Evolutionary conservation across 768 basidiomycete species (phyloP).

Genomic region (Russula compacta): DNA sequence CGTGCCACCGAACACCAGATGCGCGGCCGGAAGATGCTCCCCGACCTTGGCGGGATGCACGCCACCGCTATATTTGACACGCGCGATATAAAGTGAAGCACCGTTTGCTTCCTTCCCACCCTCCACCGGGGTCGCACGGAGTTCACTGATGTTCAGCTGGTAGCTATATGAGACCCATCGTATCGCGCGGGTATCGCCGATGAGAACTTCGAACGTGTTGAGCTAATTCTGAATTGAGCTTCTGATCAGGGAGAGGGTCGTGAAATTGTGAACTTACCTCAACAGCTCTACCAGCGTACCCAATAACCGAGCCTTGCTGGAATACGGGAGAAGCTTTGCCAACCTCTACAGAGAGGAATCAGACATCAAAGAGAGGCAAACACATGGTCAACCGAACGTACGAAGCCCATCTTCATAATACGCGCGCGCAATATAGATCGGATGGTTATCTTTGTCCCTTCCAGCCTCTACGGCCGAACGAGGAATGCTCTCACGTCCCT

Average conservation of each 20-base stretch:
- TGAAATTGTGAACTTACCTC: conserved; percentile 40
- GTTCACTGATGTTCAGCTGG: conserved; percentile 33
- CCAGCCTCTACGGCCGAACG: conserved; percentile 41
- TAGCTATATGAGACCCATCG: conserved; percentile 47
- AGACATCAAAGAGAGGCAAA: conserved; percentile 9
- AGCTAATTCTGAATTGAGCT: conserved; percentile 32
- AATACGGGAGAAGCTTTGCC: conserved; percentile 55
- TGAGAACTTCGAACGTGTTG: conserved; percentile 56
- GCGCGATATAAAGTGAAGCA: conserved; percentile 49
- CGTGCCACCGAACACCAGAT: conserved; percentile 40
- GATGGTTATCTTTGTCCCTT: conserved; percentile 43
- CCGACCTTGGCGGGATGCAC: conserved; percentile 60
- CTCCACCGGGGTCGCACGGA: conserved; percentile 48
- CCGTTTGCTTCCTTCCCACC: conserved; percentile 59
- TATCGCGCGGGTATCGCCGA: conserved; percentile 48
- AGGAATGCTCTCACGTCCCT: conserved; percentile 49
- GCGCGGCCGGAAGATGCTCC: conserved; percentile 41
- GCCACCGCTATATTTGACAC: conserved; percentile 43
- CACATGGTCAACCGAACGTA: conserved; percentile 24
- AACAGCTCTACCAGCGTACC: conserved; percentile 49
- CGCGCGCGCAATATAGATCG: conserved; percentile 50
- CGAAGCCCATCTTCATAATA: conserved; percentile 50
- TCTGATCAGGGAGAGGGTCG: neutral
- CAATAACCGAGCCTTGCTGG: conserved; percentile 55
- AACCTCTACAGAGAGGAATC: conserved; percentile 36